Percentiles rank a stretch among this genome's conserved stretches.
phyloP scores from a whole-genome alignment of 2,329 filamentous ascomycete species.

The Graphium sp. region DNA sequence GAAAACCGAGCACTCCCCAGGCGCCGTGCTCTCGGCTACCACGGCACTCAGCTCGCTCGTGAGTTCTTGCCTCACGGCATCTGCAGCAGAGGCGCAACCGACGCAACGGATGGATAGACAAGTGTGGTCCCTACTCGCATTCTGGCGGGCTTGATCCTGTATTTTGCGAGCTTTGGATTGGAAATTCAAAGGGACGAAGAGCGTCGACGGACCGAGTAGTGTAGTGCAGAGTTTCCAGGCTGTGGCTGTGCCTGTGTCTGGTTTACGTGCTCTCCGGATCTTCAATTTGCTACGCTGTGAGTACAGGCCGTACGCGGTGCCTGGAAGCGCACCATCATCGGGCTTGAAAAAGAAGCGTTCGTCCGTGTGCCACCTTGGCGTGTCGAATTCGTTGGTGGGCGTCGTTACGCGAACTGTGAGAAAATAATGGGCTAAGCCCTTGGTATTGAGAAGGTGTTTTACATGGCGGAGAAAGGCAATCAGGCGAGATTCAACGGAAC shows the following conservation, averaged over 20 bases:
- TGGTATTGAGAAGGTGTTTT: slow-evolving; percentile 16
- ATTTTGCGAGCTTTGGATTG: slow-evolving; percentile 14
- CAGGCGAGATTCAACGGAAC: slow-evolving; percentile 15
- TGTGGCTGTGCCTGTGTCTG: slow-evolving; percentile 10
- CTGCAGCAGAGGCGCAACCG: slow-evolving; percentile 22
- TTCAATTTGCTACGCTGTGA: neutral
- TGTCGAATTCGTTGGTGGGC: slow-evolving; percentile 23
- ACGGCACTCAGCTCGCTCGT: slow-evolving; percentile 10
- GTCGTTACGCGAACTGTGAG: slow-evolving; percentile 27
- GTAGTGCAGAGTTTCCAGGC: slow-evolving; percentile 31
- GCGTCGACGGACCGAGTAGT: slow-evolving; percentile 24
- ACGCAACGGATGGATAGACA: slow-evolving; percentile 24
- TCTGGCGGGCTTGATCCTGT: slow-evolving; percentile 13
- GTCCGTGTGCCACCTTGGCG: slow-evolving; percentile 29
- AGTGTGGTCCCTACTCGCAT: slow-evolving; percentile 15
- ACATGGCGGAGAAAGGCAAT: slow-evolving; percentile 21
- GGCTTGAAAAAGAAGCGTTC: slow-evolving; percentile 22
- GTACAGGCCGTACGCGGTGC: neutral
- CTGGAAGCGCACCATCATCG: slow-evolving; percentile 7
- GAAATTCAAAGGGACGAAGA: slow-evolving; percentile 19
- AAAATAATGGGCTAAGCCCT: slow-evolving; percentile 23
- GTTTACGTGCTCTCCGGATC: too few relatives aligned
- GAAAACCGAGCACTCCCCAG: slow-evolving; percentile 21
- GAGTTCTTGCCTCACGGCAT: slow-evolving; percentile 18
- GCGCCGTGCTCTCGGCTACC: slow-evolving; percentile 8